Conservation (phyloP, 805 yeast genomes). For the Lipomyces sp. region DNA sequence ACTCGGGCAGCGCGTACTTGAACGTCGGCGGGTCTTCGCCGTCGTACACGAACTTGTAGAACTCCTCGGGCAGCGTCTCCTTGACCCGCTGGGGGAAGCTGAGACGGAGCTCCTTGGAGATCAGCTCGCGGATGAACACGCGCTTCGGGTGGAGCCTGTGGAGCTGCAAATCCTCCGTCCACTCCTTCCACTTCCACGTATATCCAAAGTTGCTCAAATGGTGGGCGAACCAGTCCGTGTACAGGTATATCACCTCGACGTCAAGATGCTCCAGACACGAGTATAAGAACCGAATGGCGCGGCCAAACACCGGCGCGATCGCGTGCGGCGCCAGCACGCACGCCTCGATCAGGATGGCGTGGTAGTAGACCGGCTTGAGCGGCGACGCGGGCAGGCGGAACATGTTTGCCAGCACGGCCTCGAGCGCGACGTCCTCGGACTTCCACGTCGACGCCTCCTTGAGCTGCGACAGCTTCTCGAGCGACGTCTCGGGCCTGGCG, state of each 20-base stretch:
- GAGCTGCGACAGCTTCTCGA: slow-evolving; percentile 59
- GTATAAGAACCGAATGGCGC: slow-evolving; percentile 83
- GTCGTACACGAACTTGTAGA: slow-evolving; percentile 34
- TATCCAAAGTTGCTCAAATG: slow-evolving; percentile 92
- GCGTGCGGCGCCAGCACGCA: slow-evolving; percentile 78
- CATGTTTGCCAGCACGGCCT: slow-evolving; percentile 71
- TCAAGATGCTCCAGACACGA: slow-evolving; percentile 64
- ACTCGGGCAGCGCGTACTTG: slow-evolving; percentile 35
- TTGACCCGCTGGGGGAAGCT: slow-evolving; percentile 70
- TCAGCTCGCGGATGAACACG: slow-evolving; percentile 70
- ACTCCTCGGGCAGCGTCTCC: slow-evolving; percentile 64
- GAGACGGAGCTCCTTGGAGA: slow-evolving; percentile 78
- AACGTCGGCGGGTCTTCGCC: slow-evolving; percentile 34
- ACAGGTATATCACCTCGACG: slow-evolving; percentile 68
- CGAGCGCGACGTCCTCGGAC: slow-evolving; percentile 84
- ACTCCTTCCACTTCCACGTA: slow-evolving; percentile 97
- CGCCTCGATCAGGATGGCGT: slow-evolving; percentile 78
- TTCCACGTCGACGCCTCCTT: slow-evolving; percentile 68
- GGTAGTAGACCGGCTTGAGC: slow-evolving; percentile 72
- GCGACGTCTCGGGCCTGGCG: slow-evolving; percentile 69
- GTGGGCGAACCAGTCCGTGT: slow-evolving; percentile 85
- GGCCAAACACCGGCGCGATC: slow-evolving; percentile 91
- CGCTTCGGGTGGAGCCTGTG: slow-evolving; percentile 65
- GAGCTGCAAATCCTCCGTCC: slow-evolving; percentile 54
- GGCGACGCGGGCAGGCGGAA: slow-evolving; percentile 68